A percentile compares a stretch with the other conserved stretches of the same genome.
Conservation (phyloP, 176 grass and related monocot genomes). For the Juncus inflexus region DNA sequence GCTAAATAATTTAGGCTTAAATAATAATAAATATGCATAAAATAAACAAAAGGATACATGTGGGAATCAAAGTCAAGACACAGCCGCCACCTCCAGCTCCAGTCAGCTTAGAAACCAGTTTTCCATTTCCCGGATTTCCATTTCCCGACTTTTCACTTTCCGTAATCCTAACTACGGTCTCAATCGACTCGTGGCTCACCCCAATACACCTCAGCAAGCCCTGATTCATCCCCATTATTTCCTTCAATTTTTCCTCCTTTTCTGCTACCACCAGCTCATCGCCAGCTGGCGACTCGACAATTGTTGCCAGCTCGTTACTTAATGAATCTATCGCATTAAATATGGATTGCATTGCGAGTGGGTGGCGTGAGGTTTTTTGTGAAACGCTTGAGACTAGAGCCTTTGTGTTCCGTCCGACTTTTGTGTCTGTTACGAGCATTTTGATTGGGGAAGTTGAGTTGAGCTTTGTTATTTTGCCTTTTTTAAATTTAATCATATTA, state of each 20-base stretch:
- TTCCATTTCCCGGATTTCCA: no score
- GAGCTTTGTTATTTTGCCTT: conserved; percentile 50
- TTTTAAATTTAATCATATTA: conserved; percentile 90
- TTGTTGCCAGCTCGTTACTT: conserved; percentile 57
- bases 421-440: conserved; percentile 93
- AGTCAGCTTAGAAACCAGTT: conserved; percentile 79
- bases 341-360: conserved; percentile 56
- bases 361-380: conserved; percentile 64
- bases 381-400: conserved; percentile 70
- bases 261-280: conserved; percentile 51
- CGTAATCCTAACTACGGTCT: conserved; percentile 57
- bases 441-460: conserved; percentile 50
- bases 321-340: conserved; percentile 75
- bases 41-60: conserved; percentile 60
- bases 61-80: conserved; percentile 81
- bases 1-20: no score
- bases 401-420: conserved; percentile 86
- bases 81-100: conserved; percentile 94
- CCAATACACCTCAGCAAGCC: conserved; percentile 94
- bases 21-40: conserved; percentile 1
- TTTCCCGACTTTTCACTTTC: conserved; percentile 33
- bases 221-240: conserved; percentile 97
- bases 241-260: conserved; percentile 78
- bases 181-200: conserved; percentile 71
- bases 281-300: conserved; percentile 49